Percentiles rank a stretch among this genome's conserved stretches.
These are phyloP conservation scores for Kluyveromyces starmeri DNA, from an alignment of 805 yeast species.

Conservation along the genomic window DNA sequence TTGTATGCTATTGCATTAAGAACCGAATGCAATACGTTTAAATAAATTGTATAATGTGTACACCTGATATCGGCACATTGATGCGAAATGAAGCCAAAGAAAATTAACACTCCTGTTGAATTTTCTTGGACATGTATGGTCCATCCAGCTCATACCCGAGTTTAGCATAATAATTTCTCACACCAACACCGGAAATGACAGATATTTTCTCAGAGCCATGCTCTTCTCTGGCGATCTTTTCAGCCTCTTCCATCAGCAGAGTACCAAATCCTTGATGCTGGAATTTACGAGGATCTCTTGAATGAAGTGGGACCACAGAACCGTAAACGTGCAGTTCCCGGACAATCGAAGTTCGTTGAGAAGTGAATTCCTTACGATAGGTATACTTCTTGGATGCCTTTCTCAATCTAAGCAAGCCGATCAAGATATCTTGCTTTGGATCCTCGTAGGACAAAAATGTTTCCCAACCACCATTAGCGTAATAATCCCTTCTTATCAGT, in stretches of 20 bases:
- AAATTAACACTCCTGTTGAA: slow-evolving; percentile 9
- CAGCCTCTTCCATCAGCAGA: slow-evolving; percentile 96
- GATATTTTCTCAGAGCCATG: slow-evolving; percentile 87
- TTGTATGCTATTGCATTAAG: not conserved
- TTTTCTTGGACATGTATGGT: slow-evolving; percentile 85
- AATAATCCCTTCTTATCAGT: slow-evolving; percentile 87
- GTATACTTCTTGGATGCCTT: slow-evolving; percentile 85
- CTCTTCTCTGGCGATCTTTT: slow-evolving; percentile 87
- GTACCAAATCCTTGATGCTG: slow-evolving; percentile 99
- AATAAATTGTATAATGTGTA: not conserved
- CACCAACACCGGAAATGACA: slow-evolving; percentile 97
- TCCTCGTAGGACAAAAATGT: slow-evolving; percentile 94
- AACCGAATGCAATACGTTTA: slow-evolving; percentile 1
- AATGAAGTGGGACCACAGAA: slow-evolving; percentile 91
- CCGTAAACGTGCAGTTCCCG: slow-evolving; percentile 97
- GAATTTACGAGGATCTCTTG: slow-evolving; percentile 93
- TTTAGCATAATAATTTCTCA: slow-evolving; percentile 87
- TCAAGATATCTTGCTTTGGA: slow-evolving; percentile 90
- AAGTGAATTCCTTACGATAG: slow-evolving; percentile 76
- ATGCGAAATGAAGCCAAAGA: too few species aligned
- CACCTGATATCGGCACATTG: too few species aligned
- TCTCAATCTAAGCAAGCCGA: slow-evolving; percentile 82
- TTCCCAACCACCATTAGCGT: slow-evolving; percentile 99
- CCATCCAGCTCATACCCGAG: slow-evolving; percentile 91
- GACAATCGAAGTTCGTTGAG: slow-evolving; percentile 86